Evolutionary conservation across 768 basidiomycete species (phyloP), one percentile per base, ranked within the genome.

Genomic region (Tricholoma saponaceum): DNA sequence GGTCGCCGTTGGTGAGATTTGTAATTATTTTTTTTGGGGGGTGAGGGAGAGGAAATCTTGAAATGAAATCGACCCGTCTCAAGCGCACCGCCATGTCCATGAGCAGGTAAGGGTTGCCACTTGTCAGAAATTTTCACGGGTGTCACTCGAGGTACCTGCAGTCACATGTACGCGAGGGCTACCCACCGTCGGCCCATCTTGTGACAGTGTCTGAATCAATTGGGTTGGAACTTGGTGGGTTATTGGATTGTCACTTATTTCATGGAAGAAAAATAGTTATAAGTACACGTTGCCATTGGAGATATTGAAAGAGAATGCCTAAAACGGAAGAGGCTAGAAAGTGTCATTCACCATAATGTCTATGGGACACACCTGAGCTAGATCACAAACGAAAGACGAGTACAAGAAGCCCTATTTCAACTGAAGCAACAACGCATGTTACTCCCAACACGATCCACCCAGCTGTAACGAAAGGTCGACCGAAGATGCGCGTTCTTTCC

Each of bases 401-500:
- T 1, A 82, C 79, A 7, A 93, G 72, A 43, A 93, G 72, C 0
- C 76, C 82, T 43, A 92, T 69, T 64, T 92, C 89, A 16, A 89
- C 80, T 0, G 73, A 73, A 1, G 81, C 79, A 0, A 92, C 89
- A 2, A 89, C 73, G 13, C 74, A 63, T 0, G 85, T 77, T 6
- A 92, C 81, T 12, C 78, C 73, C 3, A 89, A 57, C 4, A 90
- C 82, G 54, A 86, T 82, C 79, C 86, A 82, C n/a, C 92, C 92
- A 5, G 90, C 87, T 0, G 91, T 91, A 16, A 86, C 68, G 66
- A 93, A 93, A 1, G 89, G 89, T 12, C 88, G 77, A 0, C 92
- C 92, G 64, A 85, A 90, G 7, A 87, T 75, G 0, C 87, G 79
- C 47, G 76, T 78, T 28, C 76, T 75, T 56, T 85, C 80, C 63